Percentiles rank a stretch among this genome's conserved stretches.
phyloP scores from a whole-genome alignment of 768 basidiomycete genomes.

The Rhizopogon vinicolor region DNA sequence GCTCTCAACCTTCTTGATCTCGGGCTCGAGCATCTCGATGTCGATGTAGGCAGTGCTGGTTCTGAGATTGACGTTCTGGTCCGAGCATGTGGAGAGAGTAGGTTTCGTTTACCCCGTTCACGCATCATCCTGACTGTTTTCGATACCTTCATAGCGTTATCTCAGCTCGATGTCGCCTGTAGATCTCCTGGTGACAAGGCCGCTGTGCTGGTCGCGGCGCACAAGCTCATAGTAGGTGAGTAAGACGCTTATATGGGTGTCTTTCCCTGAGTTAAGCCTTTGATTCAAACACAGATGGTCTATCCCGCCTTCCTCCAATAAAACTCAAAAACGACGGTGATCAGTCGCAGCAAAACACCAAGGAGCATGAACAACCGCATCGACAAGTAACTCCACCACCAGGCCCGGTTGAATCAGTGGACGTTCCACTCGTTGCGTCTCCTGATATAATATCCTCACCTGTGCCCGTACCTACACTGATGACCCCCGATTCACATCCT shows the following conservation, averaged over 20 bases:
- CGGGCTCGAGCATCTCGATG: slow-evolving; percentile 81
- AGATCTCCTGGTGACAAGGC: slow-evolving; percentile 77
- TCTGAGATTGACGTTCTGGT: slow-evolving; percentile 60
- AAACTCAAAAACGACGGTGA: slow-evolving; percentile 64
- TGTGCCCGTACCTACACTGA: background rate
- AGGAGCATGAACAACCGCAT: slow-evolving; percentile 13
- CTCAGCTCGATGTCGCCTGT: slow-evolving; percentile 42
- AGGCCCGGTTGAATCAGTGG: background rate
- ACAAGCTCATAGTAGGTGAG: slow-evolving; percentile 84
- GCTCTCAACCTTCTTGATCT: slow-evolving; percentile 91
- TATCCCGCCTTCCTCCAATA: slow-evolving; percentile 70
- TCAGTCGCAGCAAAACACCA: background rate
- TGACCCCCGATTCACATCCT: background rate
- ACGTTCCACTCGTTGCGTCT: background rate
- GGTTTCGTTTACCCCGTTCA: slow-evolving; percentile 18
- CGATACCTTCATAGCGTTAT: slow-evolving; percentile 37
- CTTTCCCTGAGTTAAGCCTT: background rate
- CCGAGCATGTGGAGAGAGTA: slow-evolving; percentile 73
- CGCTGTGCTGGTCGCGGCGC: slow-evolving; percentile 73
- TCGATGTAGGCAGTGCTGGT: slow-evolving; percentile 58
- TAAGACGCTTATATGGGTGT: background rate
- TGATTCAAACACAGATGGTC: slow-evolving; percentile 49
- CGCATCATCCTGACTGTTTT: slow-evolving; percentile 14
- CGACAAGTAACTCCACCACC: background rate
- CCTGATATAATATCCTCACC: slow-evolving; percentile 5